phyloP scores from a whole-genome alignment of 371 early-diverging fungal genomes.

The Smittium culicis region DNA sequence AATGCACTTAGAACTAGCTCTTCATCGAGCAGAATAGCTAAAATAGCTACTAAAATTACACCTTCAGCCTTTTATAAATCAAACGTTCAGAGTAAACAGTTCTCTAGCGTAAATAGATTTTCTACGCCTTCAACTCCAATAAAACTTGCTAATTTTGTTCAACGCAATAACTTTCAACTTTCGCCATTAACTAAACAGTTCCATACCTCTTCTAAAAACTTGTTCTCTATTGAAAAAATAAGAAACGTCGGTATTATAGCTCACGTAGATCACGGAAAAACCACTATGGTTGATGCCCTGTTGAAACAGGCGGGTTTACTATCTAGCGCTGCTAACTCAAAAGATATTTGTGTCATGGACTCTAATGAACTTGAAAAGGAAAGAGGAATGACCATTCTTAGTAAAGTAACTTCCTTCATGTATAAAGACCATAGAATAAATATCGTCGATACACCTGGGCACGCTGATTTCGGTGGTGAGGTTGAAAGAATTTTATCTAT shows the following conservation, averaged over 20 bases:
- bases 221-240: slow-evolving; percentile 27
- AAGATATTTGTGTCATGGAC: slow-evolving; percentile 60
- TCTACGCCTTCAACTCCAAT: too few relatives aligned
- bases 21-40: too few relatives aligned
- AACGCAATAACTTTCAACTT: too few relatives aligned
- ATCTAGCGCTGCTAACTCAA: slow-evolving; percentile 24
- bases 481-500: slow-evolving; percentile 73
- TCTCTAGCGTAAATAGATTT: too few relatives aligned
- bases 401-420: slow-evolving; percentile 52
- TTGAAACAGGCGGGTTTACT: slow-evolving; percentile 39
- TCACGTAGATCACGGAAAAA: slow-evolving; percentile 86
- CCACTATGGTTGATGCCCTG: slow-evolving; percentile 95
- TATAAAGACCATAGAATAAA: slow-evolving; percentile 58
- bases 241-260: slow-evolving; percentile 41
- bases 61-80: too few relatives aligned
- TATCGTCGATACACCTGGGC: slow-evolving; percentile 74
- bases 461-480: slow-evolving; percentile 66
- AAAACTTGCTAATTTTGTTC: too few relatives aligned
- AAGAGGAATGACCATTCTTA: slow-evolving; percentile 70
- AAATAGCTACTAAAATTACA: too few relatives aligned
- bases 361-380: slow-evolving; percentile 64
- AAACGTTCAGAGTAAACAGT: too few relatives aligned
- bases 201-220: background rate
- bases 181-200: background rate
- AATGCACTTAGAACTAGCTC: too few relatives aligned